Percentiles rank a stretch among this genome's conserved stretches.
Evolutionary conservation across 306 rosid species (phyloP).

Genomic region (Rubus parviflorus): DNA sequence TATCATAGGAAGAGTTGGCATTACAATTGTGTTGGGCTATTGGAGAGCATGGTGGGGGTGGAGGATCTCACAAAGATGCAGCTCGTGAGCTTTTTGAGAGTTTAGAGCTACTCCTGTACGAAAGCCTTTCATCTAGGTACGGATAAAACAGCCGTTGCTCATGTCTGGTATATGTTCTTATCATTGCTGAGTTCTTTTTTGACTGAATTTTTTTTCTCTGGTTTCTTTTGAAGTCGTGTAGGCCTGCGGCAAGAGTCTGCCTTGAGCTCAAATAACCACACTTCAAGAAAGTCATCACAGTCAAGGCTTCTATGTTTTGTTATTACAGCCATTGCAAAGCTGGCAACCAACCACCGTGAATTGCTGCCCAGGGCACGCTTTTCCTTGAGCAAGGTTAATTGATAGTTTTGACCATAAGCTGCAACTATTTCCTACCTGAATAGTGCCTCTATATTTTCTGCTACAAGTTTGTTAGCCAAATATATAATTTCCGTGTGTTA

Average conservation of each 20-base stretch:
- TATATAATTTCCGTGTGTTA: not conserved
- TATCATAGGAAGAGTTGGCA: conserved; percentile 81
- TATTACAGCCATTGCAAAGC: conserved; percentile 93
- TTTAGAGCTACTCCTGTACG: conserved; percentile 87
- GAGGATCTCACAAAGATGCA: conserved; percentile 85
- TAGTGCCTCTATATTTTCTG: not conserved
- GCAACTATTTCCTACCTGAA: not conserved
- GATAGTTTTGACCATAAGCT: conserved; percentile 1
- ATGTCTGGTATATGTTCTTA: conserved; percentile 4
- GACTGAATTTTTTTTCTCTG: conserved; percentile 20
- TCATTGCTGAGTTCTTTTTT: conserved; percentile 11
- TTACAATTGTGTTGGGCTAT: conserved; percentile 96
- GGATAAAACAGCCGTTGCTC: not conserved
- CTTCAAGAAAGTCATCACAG: conserved; percentile 72
- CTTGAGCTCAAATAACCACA: conserved; percentile 46
- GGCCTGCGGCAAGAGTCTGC: conserved; percentile 69
- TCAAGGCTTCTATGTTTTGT: conserved; percentile 94
- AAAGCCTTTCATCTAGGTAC: conserved; percentile 92
- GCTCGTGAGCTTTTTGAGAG: conserved; percentile 98
- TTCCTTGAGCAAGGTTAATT: conserved; percentile 83
- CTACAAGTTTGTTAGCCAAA: not conserved
- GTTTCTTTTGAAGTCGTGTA: conserved; percentile 59
- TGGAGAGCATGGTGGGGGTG: conserved; percentile 99
- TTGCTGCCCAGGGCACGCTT: conserved; percentile 88
- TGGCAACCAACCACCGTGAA: conserved; percentile 87